These are phyloP conservation scores for Mycena kentingensis DNA, from an alignment of 768 basidiomycete species.

Conservation along the genomic window DNA sequence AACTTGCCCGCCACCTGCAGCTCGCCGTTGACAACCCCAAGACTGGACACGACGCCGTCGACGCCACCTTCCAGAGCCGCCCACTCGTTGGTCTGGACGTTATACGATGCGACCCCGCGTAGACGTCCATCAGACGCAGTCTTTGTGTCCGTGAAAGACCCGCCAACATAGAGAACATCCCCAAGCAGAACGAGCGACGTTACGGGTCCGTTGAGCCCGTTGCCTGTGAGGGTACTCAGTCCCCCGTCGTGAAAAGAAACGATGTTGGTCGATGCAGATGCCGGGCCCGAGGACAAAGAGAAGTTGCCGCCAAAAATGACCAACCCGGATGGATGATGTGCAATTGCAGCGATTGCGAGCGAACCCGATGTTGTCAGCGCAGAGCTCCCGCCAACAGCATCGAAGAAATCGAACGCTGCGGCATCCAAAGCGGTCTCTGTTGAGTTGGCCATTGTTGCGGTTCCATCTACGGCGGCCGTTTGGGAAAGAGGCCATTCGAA, in stretches of 20 bases:
- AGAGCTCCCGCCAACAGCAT: constrained; percentile 53
- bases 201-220: constrained; percentile 83
- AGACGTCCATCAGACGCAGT: constrained; percentile 56
- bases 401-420: constrained; percentile 62
- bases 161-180: constrained; percentile 81
- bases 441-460: constrained; percentile 61
- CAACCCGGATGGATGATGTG: constrained; percentile 63
- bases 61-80: constrained; percentile 69
- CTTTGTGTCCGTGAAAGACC: constrained; percentile 75
- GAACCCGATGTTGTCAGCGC: constrained; percentile 39
- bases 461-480: constrained; percentile 54
- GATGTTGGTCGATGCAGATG: constrained; percentile 68
- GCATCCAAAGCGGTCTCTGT: constrained; percentile 69
- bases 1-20: constrained; percentile 80
- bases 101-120: constrained; percentile 68
- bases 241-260: constrained; percentile 65
- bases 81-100: constrained; percentile 69
- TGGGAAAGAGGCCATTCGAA: constrained; percentile 79
- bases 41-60: constrained; percentile 68
- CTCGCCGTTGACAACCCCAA: constrained; percentile 52
- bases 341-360: constrained; percentile 53
- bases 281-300: constrained; percentile 54
- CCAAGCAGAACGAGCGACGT: constrained; percentile 63
- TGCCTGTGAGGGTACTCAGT: constrained; percentile 53
- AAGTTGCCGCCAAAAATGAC: constrained; percentile 83